Conservation (phyloP, 2,329 filamentous ascomycete species). For the Diaporthe batatas region DNA sequence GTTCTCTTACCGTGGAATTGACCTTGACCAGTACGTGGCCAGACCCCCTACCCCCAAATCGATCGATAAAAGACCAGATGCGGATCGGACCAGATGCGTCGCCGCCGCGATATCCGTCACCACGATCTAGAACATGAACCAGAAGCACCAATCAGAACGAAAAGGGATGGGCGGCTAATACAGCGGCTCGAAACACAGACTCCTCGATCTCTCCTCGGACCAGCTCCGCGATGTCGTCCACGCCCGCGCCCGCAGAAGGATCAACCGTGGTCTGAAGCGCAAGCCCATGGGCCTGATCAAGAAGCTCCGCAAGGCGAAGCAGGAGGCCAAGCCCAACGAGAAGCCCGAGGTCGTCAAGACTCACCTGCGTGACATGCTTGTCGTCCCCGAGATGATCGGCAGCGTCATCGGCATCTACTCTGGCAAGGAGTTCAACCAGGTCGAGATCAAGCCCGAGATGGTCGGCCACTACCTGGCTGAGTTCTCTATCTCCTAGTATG, state of each 20-base stretch:
- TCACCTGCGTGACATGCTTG: conserved; percentile 99
- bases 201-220: conserved; percentile 98
- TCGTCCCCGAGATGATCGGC: conserved; percentile 99
- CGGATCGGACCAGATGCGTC: not conserved
- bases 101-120: conserved; percentile 15
- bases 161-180: conserved; percentile 35
- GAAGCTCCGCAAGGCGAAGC: conserved; percentile 99
- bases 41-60: not conserved
- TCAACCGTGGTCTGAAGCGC: conserved; percentile 99
- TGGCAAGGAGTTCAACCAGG: conserved; percentile 99
- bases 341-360: conserved; percentile 99
- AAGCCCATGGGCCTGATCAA: conserved; percentile 99
- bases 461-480: conserved; percentile 99
- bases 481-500: conserved; percentile 99
- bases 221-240: conserved; percentile 99
- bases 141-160: not conserved
- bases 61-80: not conserved
- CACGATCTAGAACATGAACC: not conserved
- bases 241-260: conserved; percentile 96
- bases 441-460: conserved; percentile 99
- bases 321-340: conserved; percentile 99
- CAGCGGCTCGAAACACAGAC: conserved; percentile 66
- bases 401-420: conserved; percentile 99
- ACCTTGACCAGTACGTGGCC: conserved; percentile 94
- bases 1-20: conserved; percentile 99